Evolutionary conservation across 495 filamentous ascomycete genomes (phyloP), one percentile per base, ranked within the genome.

Genomic region (Penicillium arizonense): DNA sequence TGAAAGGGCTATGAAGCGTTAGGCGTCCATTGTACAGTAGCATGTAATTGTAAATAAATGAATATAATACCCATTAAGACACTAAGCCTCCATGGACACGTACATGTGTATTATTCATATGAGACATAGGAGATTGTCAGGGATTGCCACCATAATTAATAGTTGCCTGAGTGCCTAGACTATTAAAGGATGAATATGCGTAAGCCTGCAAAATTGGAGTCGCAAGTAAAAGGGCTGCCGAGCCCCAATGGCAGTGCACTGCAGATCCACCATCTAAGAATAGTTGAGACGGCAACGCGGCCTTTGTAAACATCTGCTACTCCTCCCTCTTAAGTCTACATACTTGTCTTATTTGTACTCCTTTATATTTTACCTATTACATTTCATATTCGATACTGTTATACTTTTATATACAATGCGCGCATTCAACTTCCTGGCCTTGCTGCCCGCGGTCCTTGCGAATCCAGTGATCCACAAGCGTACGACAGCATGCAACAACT

Each of bases 401-500:
- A 43, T 34, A 32, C 21, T 44, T 50, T 48, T 21, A 18, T 32
- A 39, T 35, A 39, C 45, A n/a, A 75, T 75, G 72, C 64, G 57
- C 46, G 53, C 57, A 26, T 49, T 69, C 13, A 46, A 52, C 16
- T 21, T 71, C 13, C 57, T 74, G 44, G 55, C 65, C 12, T 54
- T 74, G 49, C 54, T 75, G 26, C 62, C 70, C 20, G 56, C 65
- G 16, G 60, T 59, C 13, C 59, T 65, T 11, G 68, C 70, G 32
- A 66, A 62, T 47, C 55, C 65, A 13, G 42, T 72, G 11, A 52
- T 33, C 18, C 44, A 58, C 9, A 47, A 63, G 34, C 72, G 73
- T 37, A 56, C 59, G 12, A 77, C 69, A 35, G 75, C 74, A 34
- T 87, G 83, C 77, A 87, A 87, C 64, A 85, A 85, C 63, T 82